Base-by-base conservation (phyloP, 2,329 filamentous ascomycete genomes). In the Daldinia eschscholtzii region DNA sequence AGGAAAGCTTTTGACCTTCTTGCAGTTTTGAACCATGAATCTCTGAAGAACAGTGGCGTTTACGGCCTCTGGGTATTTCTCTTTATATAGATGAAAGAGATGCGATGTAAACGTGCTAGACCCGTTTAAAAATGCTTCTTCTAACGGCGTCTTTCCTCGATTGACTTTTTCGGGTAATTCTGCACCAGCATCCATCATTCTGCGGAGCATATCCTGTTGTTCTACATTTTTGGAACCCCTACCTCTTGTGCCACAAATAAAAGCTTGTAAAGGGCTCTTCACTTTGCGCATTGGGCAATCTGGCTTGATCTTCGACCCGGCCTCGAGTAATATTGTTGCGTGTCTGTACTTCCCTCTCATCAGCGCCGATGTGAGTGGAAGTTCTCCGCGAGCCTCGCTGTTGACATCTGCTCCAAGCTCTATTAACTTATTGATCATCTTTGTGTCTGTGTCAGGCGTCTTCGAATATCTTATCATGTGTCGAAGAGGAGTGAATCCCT, bases 341-440 rank as follows among this genome's bases (percentile, higher is more conserved):
- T 59, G 30, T 28, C 4, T 6, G 6, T 48, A 59, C 1, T 46
- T 44, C 1, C 10, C 6, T 3, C 0, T 1, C 5, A 10, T 6
- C 4, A 67, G 5, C 12, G 64, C 55, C 15, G 13, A 4, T 48
- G 28, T 52, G 15, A 62, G 55, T 1, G 46, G 59, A 9, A 50
- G 46, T 6, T 10, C 2, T 4, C 59, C 44, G n/a, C 12, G 1
- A 1, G 6, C 3, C 26, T 58, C 39, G 12, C 20, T 12, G 46
- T 62, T 41, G 7, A 62, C 30, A 28, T 62, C 58, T 6, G 64
- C 64, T 10, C 53, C 58, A 48, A 58, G 39, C 3, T 55, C 15
- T n/a, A 66, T 66, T 28, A 66, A 33, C 28, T 41, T 52, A 10
- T 58, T 20, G 1, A 66, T 18, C 37, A 55, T 62, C 6, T 6